These are phyloP conservation scores for Clarireedia hainanense DNA, from an alignment of 2,329 filamentous ascomycete species.

Conservation along the genomic window DNA sequence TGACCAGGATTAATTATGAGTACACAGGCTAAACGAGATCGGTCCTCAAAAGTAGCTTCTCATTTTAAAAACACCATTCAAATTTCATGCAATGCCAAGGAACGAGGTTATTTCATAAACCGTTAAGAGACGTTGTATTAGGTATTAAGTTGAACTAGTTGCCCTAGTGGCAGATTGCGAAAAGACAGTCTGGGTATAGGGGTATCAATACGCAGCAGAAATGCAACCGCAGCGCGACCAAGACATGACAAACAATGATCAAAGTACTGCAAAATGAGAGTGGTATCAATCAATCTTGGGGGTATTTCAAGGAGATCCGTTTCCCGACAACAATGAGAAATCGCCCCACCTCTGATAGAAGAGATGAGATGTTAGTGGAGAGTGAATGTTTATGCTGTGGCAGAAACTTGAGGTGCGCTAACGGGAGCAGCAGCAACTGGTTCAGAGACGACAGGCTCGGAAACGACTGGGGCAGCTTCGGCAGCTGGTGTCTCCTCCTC, in stretches of 20 bases:
- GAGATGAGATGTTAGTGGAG: constrained; percentile 5
- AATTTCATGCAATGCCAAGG: not conserved
- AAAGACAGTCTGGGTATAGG: constrained; percentile 33
- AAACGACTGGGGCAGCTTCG: constrained; percentile 20
- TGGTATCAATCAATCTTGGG: constrained; percentile 32
- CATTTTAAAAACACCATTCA: not conserved
- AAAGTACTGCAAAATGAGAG: constrained; percentile 30
- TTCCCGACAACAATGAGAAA: constrained; percentile 26
- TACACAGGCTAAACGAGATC: not conserved
- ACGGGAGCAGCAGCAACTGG: constrained; percentile 18
- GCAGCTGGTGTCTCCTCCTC: constrained; percentile 25
- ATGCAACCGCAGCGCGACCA: constrained; percentile 21
- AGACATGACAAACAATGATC: constrained; percentile 22
- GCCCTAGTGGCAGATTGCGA: constrained; percentile 33
- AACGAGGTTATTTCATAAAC: constrained; percentile 2
- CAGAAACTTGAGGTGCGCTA: constrained; percentile 26
- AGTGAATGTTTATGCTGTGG: constrained; percentile 24
- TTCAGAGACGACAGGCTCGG: constrained; percentile 20
- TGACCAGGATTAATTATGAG: no score
- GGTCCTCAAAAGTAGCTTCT: not conserved
- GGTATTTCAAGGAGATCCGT: constrained; percentile 32
- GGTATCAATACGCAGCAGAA: constrained; percentile 32
- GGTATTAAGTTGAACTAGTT: constrained; percentile 28
- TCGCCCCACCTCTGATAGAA: not conserved
- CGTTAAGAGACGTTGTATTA: constrained; percentile 29